These are phyloP conservation scores for Zizania palustris DNA, from an alignment of 202 grass and related monocot genomes.

Conservation along the genomic window DNA sequence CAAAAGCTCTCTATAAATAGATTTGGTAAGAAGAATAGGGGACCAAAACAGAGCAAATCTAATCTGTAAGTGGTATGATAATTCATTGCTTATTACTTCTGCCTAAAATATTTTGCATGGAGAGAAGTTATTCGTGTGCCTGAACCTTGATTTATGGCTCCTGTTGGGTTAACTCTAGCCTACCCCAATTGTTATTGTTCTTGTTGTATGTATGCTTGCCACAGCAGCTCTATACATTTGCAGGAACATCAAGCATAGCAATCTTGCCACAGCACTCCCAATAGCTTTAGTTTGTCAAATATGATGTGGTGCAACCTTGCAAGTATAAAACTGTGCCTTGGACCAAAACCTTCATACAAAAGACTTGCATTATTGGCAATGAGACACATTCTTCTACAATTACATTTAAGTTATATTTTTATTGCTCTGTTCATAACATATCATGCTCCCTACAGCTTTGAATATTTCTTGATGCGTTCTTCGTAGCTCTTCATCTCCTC, in stretches of 20 bases:
- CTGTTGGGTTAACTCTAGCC: no score
- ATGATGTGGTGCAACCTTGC: not conserved
- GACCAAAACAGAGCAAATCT: not conserved
- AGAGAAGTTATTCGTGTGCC: no score
- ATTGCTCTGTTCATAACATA: not conserved
- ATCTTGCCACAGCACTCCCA: not conserved
- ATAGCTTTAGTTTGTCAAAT: constrained; percentile 12
- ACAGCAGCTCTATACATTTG: not conserved
- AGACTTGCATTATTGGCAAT: not conserved
- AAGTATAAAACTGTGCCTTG: not conserved
- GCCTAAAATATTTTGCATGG: not conserved
- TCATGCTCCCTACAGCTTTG: constrained; percentile 57
- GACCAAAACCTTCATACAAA: not conserved
- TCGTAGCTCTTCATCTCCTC: constrained; percentile 41
- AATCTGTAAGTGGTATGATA: constrained; percentile 5
- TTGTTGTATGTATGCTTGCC: not conserved
- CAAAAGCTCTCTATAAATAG: constrained; percentile 38
- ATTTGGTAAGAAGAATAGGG: constrained; percentile 29
- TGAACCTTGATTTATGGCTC: no score
- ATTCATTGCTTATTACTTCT: not conserved
- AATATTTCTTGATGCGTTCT: constrained; percentile 54
- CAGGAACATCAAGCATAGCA: not conserved
- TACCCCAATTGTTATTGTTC: no score
- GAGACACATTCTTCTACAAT: not conserved
- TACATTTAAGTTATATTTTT: not conserved